Evolutionary conservation across 306 rosid species (phyloP).

Genomic region (Corylus americana): DNA sequence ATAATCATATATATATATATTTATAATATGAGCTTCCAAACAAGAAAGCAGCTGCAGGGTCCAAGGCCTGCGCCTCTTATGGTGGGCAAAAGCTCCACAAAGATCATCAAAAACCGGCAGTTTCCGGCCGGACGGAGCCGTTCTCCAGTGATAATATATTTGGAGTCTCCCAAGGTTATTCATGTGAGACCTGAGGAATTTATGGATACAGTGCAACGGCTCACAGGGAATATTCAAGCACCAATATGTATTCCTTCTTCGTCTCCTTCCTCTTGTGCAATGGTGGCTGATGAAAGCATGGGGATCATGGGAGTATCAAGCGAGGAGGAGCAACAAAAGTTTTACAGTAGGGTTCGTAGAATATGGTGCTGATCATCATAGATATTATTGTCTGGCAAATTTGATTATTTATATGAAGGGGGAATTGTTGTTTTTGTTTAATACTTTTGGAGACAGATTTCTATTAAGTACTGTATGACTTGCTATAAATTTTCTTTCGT

Average conservation of each 20-base stretch:
- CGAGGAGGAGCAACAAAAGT: neutral
- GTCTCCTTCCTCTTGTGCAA: neutral
- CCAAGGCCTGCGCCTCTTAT: conserved; percentile 40
- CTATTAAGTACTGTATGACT: no score
- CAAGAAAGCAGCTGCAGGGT: conserved; percentile 30
- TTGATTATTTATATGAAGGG: no score
- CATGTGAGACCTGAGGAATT: conserved; percentile 49
- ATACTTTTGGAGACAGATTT: no score
- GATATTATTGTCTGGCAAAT: no score
- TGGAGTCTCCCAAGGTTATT: conserved; percentile 40
- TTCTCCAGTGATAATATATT: conserved; percentile 37
- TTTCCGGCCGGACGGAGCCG: neutral
- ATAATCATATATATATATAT: neutral
- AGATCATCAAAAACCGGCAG: conserved; percentile 10
- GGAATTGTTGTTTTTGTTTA: no score
- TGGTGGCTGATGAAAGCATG: neutral
- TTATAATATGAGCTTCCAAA: conserved; percentile 8
- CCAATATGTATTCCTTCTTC: neutral
- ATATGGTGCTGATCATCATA: neutral
- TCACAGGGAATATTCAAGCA: conserved; percentile 34
- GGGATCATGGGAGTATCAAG: neutral
- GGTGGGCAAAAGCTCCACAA: conserved; percentile 14
- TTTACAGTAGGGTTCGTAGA: neutral
- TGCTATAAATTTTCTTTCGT: no score
- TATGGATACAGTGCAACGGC: conserved; percentile 42